Percentiles rank a stretch among this genome's conserved stretches.
phyloP scores from a whole-genome alignment of 257 asterid genomes.

The Fraxinus excelsior region DNA sequence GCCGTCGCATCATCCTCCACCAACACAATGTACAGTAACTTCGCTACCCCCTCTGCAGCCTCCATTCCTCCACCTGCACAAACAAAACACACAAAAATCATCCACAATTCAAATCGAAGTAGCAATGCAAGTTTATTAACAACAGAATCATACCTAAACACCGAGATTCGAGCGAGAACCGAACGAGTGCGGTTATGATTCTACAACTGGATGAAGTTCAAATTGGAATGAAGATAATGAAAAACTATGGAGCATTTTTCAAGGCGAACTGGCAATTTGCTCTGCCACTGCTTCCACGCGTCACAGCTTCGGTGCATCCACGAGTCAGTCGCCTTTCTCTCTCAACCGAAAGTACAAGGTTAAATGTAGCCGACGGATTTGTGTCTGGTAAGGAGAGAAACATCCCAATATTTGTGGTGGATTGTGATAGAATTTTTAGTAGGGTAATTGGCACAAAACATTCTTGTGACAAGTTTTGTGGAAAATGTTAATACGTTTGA shows the following conservation, averaged over 20 bases:
- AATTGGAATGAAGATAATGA: conserved; percentile 1
- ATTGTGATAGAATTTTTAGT: too few species aligned
- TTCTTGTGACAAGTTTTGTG: too few species aligned
- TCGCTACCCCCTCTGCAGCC: conserved; percentile 58
- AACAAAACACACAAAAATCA: conserved; percentile 18
- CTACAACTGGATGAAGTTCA: conserved; percentile 7
- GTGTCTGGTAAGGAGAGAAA: conserved; percentile 7
- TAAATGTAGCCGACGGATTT: conserved; percentile 19
- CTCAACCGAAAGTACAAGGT: conserved; percentile 15
- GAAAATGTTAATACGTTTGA: too few species aligned
- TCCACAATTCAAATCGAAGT: conserved; percentile 12
- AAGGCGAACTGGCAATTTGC: conserved; percentile 59
- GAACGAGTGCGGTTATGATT: conserved; percentile 29
- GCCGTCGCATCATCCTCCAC: conserved; percentile 49
- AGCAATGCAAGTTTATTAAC: conserved; percentile 39
- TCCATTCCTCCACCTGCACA: conserved; percentile 50
- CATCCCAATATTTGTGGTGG: too few species aligned
- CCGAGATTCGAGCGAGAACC: conserved; percentile 10
- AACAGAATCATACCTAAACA: conserved; percentile 27
- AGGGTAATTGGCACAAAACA: too few species aligned
- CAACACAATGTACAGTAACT: conserved; percentile 79
- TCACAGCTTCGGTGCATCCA: conserved; percentile 54
- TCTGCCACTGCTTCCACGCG: conserved; percentile 60
- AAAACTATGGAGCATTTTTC: conserved; percentile 28
- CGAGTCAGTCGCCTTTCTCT: conserved; percentile 40